Evolutionary conservation across 148 eudicot species (phyloP), one percentile per base, ranked within the genome.

Genomic region (Polygonum aviculare): DNA sequence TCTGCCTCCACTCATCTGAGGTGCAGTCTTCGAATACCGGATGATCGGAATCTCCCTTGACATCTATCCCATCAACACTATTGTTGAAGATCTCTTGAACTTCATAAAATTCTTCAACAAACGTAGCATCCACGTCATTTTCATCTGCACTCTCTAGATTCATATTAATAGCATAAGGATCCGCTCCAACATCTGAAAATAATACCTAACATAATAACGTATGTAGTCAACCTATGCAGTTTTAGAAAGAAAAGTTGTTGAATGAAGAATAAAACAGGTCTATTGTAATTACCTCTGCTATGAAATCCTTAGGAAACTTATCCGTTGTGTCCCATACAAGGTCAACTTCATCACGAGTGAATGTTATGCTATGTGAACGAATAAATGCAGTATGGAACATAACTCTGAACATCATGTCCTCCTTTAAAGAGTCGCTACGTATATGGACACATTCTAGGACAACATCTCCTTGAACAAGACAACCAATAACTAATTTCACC

Each of bases 11-110:
- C 63, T 7, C 19, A 2, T 35, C 40, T 1, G 74, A 71, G 41
- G 74, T 2, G 41, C 74, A 71, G 16, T 71, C 74, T 22, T 41
- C 7, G 19, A 41, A 71, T 18, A 40, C 11, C n/a, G 74, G 51
- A 45, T 19, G 74, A 45, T 71, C 74, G 54, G 81, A 73, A 55
- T 81, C 89, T n/a, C 82, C 87, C 80, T 79, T 90, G 41, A 78
- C 85, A 55, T 88, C 91, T 18, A 81, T 90, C 52, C 82, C 87
- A 62, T 94, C 97, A 75, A 82, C 72, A 57, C 54, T 86, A 86
- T 79, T 89, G 82, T 89, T 91, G 62, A 93, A 91, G 77, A 88
- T 93, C 90, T 93, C 97, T 81, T 93, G 91, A 12, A 87, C 98
- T 84, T 93, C 97, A 84, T 86, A 91, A 84, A 88, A 93, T 63